These are phyloP conservation scores for Camillea tinctor DNA, from an alignment of 2,329 filamentous ascomycete species.

Conservation along the genomic window DNA sequence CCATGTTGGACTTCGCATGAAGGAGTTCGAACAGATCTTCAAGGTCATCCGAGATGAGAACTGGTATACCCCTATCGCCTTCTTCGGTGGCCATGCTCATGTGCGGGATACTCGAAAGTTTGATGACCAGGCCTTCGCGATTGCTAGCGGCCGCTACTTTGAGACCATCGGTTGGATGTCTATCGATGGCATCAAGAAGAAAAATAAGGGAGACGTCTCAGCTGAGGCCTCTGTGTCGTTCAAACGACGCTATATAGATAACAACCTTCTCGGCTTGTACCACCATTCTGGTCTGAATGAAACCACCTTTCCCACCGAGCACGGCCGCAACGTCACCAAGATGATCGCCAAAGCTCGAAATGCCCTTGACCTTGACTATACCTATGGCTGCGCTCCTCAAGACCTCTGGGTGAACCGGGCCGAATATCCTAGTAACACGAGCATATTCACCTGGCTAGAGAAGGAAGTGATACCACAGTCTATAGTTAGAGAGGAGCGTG, in stretches of 20 bases:
- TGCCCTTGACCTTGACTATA: slow-evolving; percentile 67
- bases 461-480: slow-evolving; percentile 70
- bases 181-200: slow-evolving; percentile 60
- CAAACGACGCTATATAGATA: slow-evolving; percentile 84
- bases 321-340: slow-evolving; percentile 68
- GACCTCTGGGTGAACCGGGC: slow-evolving; percentile 80
- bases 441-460: slow-evolving; percentile 80
- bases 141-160: slow-evolving; percentile 89
- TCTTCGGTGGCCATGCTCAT: slow-evolving; percentile 89
- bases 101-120: slow-evolving; percentile 82
- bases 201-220: slow-evolving; percentile 29
- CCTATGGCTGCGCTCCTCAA: slow-evolving; percentile 79
- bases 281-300: slow-evolving; percentile 75
- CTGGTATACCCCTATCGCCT: slow-evolving; percentile 81
- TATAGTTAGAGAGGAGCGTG: slow-evolving; percentile 55
- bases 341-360: slow-evolving; percentile 70
- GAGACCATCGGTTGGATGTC: slow-evolving; percentile 96
- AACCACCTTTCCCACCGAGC: slow-evolving; percentile 71
- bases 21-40: slow-evolving; percentile 76
- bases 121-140: slow-evolving; percentile 72
- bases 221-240: slow-evolving; percentile 54
- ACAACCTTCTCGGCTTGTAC: slow-evolving; percentile 81
- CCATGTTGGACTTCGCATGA: slow-evolving; percentile 78
- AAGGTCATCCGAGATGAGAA: slow-evolving; percentile 73
- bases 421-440: slow-evolving; percentile 69